Percentiles rank a stretch among this genome's conserved stretches.
phyloP scores from a whole-genome alignment of 345 rosid genomes.

The Eucalyptus tenuipes region DNA sequence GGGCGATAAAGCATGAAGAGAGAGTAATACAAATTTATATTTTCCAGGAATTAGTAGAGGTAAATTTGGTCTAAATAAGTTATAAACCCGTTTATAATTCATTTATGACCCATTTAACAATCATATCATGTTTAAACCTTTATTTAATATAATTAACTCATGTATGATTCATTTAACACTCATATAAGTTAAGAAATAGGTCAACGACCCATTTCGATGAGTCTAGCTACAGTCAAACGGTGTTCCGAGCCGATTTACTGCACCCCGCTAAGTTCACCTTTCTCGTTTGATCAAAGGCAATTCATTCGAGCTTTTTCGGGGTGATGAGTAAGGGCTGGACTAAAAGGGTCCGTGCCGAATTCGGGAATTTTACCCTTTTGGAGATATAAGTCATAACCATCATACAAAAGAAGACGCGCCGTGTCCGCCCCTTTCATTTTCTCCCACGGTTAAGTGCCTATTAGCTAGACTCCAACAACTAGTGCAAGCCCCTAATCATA shows the following conservation, averaged over 20 bases:
- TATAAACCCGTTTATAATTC: no score
- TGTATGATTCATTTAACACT: not conserved
- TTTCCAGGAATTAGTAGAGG: no score
- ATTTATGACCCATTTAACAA: no score
- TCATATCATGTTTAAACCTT: no score
- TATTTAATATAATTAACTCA: not conserved
- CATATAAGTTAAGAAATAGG: not conserved
- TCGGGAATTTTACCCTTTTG: not conserved
- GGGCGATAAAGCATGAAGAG: not conserved
- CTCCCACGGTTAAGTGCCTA: no score
- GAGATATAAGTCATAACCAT: not conserved
- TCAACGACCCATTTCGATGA: not conserved
- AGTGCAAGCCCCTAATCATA: not conserved
- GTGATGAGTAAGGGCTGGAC: not conserved
- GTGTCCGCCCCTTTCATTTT: not conserved
- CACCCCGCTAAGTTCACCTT: not conserved
- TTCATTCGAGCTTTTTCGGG: not conserved
- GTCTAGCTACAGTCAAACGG: fast-evolving
- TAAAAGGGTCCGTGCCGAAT: not conserved
- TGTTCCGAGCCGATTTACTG: fast-evolving
- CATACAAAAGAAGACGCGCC: not conserved
- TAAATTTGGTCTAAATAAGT: no score
- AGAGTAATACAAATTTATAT: no score
- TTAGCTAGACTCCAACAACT: not conserved
- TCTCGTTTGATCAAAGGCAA: not conserved